These are phyloP conservation scores for Psilocybe tampanensis DNA, from an alignment of 768 basidiomycete species.

Conservation along the genomic window DNA sequence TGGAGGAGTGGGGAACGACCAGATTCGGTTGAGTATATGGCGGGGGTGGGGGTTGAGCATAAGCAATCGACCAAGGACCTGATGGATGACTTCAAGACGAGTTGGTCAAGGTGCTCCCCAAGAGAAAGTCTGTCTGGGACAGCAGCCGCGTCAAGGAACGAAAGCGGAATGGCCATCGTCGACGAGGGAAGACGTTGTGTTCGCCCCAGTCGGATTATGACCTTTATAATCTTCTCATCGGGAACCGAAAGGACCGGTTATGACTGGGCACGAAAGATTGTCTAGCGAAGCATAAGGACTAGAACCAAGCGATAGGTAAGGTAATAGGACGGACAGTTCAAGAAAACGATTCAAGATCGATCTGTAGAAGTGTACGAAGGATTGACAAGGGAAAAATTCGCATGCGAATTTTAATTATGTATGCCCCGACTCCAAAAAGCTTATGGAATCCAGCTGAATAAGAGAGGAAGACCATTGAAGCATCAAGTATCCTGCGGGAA, in stretches of 20 bases:
- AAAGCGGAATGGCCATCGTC: conserved; percentile 34
- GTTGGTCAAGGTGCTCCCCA: conserved; percentile 37
- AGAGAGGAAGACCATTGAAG: not conserved
- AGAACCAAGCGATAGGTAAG: conserved; percentile 2
- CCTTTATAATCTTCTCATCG: not conserved
- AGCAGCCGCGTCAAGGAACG: conserved; percentile 19
- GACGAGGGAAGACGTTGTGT: not conserved
- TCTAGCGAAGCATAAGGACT: not conserved
- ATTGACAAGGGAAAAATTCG: not conserved
- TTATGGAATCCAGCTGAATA: not conserved
- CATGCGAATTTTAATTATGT: not conserved
- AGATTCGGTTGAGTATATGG: conserved; percentile 41
- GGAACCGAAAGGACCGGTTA: not conserved
- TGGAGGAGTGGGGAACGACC: conserved; percentile 38
- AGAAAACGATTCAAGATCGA: not conserved
- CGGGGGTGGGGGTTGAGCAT: conserved; percentile 32
- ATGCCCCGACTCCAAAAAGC: not conserved
- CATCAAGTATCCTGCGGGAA: too few species aligned
- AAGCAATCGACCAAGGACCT: conserved; percentile 44
- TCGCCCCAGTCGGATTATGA: not conserved
- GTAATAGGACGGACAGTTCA: not conserved
- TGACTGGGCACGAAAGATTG: not conserved
- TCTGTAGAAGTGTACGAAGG: not conserved
- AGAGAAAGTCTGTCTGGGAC: conserved; percentile 32
- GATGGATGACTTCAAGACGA: conserved; percentile 32